A percentile compares a stretch with the other conserved stretches of the same genome.
These are phyloP conservation scores for Trichoderma sp. DNA, from an alignment of 2,329 filamentous ascomycete genomes.

Conservation along the genomic window DNA sequence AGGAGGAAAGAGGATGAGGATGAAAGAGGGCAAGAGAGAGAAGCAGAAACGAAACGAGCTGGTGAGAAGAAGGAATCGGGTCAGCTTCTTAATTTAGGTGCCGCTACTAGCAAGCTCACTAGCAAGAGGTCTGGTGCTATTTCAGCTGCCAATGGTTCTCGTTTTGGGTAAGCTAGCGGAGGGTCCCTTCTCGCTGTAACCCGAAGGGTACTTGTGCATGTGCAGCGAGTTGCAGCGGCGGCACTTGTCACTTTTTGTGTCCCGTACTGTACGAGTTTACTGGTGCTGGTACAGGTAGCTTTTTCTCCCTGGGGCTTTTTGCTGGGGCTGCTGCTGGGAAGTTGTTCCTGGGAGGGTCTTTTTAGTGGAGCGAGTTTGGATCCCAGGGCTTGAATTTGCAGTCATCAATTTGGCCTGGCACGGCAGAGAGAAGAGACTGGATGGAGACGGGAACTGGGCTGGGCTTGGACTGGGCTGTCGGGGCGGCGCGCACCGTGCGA, in stretches of 20 bases:
- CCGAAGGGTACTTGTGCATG: neutral
- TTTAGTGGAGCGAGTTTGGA: neutral
- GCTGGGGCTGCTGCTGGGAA: neutral
- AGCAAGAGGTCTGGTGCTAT: neutral
- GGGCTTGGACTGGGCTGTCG: neutral
- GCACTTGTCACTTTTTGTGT: neutral
- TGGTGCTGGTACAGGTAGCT: neutral
- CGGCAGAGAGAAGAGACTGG: neutral
- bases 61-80: neutral
- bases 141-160: constrained; percentile 10
- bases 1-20: neutral
- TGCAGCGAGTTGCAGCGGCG: neutral
- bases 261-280: neutral
- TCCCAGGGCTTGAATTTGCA: neutral
- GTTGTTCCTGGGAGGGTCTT: neutral
- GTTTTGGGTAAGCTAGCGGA: neutral
- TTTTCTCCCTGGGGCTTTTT: no score
- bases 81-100: constrained; percentile 20
- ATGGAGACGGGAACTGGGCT: neutral
- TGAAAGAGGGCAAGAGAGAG: neutral
- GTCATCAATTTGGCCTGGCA: neutral
- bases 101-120: neutral
- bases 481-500: constrained; percentile 16
- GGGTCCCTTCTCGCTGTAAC: neutral
- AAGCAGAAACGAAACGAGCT: neutral